Base-by-base conservation (phyloP, 768 basidiomycete species). In the Leccinum subgranulosum region DNA sequence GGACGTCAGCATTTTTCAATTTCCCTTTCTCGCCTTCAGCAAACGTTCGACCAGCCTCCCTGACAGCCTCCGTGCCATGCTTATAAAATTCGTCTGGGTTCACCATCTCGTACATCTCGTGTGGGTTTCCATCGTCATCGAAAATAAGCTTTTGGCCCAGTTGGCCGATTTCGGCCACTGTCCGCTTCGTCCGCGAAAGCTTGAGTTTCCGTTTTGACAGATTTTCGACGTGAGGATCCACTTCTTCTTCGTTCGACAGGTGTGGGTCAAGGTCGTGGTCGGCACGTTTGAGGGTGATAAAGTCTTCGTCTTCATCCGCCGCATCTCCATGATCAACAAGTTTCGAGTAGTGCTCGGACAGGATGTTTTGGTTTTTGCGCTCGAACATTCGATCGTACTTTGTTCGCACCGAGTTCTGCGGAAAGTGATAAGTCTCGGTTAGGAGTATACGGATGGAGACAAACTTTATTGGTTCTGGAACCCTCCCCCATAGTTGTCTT, bases 361-460 rank as follows among this genome's bases (percentile, higher is more conserved):
- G 81, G 50, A 98, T 87, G 61, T 86, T 88, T 71, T 97, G 95
- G 69, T 97, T 98, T 72, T 92, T 96, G 56, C 95, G 85, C 67
- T 91, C 90, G 69, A 98, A 98, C 94, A 99, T 98, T 53, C 92
- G 85, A 73, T 98, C 96, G 71, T 98, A 97, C 74, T 96, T 98
- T 3, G 96, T 98, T 51, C 90, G 84, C 0, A 90, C 86, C 10
- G 70, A 68, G 46, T 72, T 65, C 78, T 79, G 59, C 14, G 51
- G 48, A 50, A 33, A 17, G 25, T 17, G 51, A 50, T 49, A 33
- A 17, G 27, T 17, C 31, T 17, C 29, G 25, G 25, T 46, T 48
- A 49, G n/a, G 14, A 36, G 39, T 47, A 28, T 29, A 52, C 36
- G 15, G 12, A 41, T 60, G 39, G 15, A 4, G 17, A 69, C 72